phyloP scores from a whole-genome alignment of 495 filamentous ascomycete species.

The Hyaloscypha bicolor region DNA sequence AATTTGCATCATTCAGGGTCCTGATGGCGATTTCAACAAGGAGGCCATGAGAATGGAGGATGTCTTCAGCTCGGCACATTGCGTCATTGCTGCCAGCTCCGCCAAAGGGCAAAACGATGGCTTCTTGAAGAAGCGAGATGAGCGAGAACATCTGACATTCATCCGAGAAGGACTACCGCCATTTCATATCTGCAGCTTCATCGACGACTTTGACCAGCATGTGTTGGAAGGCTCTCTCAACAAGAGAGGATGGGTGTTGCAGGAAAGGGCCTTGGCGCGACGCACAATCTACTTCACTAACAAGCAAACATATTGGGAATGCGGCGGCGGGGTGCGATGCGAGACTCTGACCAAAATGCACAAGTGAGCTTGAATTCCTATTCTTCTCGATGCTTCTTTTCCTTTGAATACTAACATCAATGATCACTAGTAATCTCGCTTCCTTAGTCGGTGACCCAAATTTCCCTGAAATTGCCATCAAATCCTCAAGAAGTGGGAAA shows the following conservation, averaged over 20 bases:
- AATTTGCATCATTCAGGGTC: slow-evolving; percentile 1
- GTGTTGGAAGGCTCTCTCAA: slow-evolving; percentile 39
- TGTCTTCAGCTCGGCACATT: slow-evolving; percentile 26
- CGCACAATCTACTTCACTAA: slow-evolving; percentile 45
- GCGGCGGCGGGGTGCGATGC: slow-evolving; percentile 39
- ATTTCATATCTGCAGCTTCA: slow-evolving; percentile 29
- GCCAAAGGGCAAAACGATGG: slow-evolving; percentile 21
- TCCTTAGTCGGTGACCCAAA: slow-evolving; percentile 42
- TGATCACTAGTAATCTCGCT: slow-evolving; percentile 25
- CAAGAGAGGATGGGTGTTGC: slow-evolving; percentile 46
- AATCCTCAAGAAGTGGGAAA: not conserved
- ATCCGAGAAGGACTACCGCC: slow-evolving; percentile 2
- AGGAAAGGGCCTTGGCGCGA: slow-evolving; percentile 43
- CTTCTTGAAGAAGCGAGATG: slow-evolving; percentile 21
- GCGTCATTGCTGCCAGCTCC: slow-evolving; percentile 28
- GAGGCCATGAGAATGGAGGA: slow-evolving; percentile 27
- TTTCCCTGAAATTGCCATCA: slow-evolving; percentile 34
- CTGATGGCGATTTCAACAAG: slow-evolving; percentile 23
- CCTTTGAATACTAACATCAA: not conserved
- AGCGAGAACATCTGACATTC: slow-evolving; percentile 17
- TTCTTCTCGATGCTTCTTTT: not conserved
- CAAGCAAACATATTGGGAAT: slow-evolving; percentile 26
- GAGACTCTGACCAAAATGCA: slow-evolving; percentile 18
- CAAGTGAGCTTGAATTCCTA: slow-evolving; percentile 4
- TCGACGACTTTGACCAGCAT: slow-evolving; percentile 40